phyloP scores from a whole-genome alignment of 345 rosid genomes.

The Tarenaya hassleriana region DNA sequence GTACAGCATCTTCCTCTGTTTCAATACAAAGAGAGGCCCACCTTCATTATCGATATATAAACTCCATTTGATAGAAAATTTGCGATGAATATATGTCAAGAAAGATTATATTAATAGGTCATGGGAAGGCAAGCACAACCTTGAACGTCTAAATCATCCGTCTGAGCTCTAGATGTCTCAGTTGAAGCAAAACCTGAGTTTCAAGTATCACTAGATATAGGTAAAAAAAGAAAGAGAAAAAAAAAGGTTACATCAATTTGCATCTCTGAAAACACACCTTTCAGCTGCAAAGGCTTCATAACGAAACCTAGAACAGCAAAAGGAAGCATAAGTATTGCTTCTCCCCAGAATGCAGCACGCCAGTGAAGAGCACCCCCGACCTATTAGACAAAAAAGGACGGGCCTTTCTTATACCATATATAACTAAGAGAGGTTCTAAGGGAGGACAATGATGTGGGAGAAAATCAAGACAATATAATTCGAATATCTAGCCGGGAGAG shows the following conservation, averaged over 20 bases:
- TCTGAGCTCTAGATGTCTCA: constrained; percentile 32
- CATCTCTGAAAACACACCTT: constrained; percentile 45
- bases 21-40: too few relatives aligned
- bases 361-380: constrained; percentile 61
- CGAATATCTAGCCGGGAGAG: neutral
- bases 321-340: constrained; percentile 89
- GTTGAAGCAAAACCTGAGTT: constrained; percentile 63
- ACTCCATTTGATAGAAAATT: too few relatives aligned
- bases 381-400: constrained; percentile 28
- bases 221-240: constrained; percentile 4
- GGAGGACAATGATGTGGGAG: constrained; percentile 3
- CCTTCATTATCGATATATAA: too few relatives aligned
- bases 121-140: too few relatives aligned
- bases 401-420: neutral
- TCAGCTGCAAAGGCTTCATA: constrained; percentile 80
- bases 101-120: too few relatives aligned
- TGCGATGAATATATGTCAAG: too few relatives aligned
- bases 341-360: constrained; percentile 91
- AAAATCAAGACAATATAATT: constrained; percentile 4
- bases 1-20: too few relatives aligned
- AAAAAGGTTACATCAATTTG: constrained; percentile 1
- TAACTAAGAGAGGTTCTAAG: neutral
- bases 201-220: constrained; percentile 24
- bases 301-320: constrained; percentile 69
- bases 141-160: constrained; percentile 21